Evolutionary conservation across 805 yeast species (phyloP).

Genomic region (Saccharomyces mikatae): DNA sequence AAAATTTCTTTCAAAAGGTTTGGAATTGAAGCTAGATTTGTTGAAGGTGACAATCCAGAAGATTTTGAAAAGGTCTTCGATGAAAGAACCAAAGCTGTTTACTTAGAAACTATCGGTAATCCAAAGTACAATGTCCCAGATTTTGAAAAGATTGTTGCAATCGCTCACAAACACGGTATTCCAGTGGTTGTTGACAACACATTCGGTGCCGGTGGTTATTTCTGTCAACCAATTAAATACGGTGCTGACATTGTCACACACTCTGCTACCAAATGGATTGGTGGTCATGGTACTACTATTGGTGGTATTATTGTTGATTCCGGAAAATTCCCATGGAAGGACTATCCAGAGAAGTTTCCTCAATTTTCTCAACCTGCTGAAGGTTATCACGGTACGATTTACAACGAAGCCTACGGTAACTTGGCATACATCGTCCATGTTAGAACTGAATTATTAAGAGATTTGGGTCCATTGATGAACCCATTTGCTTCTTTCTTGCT

Average conservation of each 20-base stretch:
- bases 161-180: slow-evolving; percentile 80
- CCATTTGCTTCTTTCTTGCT: slow-evolving; percentile 85
- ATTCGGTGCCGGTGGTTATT: slow-evolving; percentile 92
- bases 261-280: slow-evolving; percentile 96
- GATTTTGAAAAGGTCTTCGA: slow-evolving; percentile 70
- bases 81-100: slow-evolving; percentile 80
- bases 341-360: slow-evolving; percentile 81
- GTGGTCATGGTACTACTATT: slow-evolving; percentile 93
- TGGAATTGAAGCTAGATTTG: slow-evolving; percentile 81
- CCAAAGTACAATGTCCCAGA: slow-evolving; percentile 91
- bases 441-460: slow-evolving; percentile 81
- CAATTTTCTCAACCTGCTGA: slow-evolving; percentile 86
- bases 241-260: slow-evolving; percentile 92
- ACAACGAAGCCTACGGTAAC: slow-evolving; percentile 75
- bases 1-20: slow-evolving; percentile 84
- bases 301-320: slow-evolving; percentile 87
- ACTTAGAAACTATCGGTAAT: slow-evolving; percentile 85
- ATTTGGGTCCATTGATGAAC: slow-evolving; percentile 79
- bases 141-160: slow-evolving; percentile 62
- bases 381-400: slow-evolving; percentile 84
- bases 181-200: slow-evolving; percentile 94
- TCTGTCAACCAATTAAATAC: slow-evolving; percentile 72
- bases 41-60: slow-evolving; percentile 67
- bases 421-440: slow-evolving; percentile 72
- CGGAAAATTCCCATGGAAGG: slow-evolving; percentile 87